Evolutionary conservation across 257 asterid genomes (phyloP), one percentile per base, ranked within the genome.

Genomic region (Ilex aquifolium): DNA sequence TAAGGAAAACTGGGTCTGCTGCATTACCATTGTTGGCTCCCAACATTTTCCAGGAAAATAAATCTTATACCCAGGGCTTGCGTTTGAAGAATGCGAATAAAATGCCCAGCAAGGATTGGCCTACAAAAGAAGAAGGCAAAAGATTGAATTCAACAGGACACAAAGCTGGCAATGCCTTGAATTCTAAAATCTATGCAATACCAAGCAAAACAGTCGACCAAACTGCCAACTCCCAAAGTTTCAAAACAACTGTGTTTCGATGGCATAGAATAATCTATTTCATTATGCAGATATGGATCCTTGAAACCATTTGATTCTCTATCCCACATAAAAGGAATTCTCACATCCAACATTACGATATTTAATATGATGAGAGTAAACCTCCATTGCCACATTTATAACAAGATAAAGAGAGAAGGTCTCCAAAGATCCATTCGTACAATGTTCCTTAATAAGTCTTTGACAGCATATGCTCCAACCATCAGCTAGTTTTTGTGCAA

Each of bases 21-120:
- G 77, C 12, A 59, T 76, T 79, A 59, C 70, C 79, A 68, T 77
- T 81, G 67, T 82, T 82, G 59, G 85, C 90, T 72, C 87, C 76
- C 72, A 84, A 72, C 96, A 87, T 90, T 66, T 64, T 48, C 57
- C 59, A 42, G 29, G 44, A 8, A 48, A 32, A 51, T 57, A 49
- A 46, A 48, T 36, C 31, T 65, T 51, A 59, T 60, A 62, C 27
- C 31, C 56, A 21, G 27, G 27, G 27, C 27, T 21, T 21, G 27
- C 0, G 27, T 21, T 21, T 21, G 27, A 21, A 21, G 27, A 21
- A 21, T 21, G 27, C 27, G 1, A 64, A 69, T 61, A 63, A 61
- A 54, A 44, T 48, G n/a, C 64, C 59, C 32, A 66, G 63, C 58
- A 30, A 51, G 44, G 72, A 57, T 56, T 49, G 60, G 44, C 68